These are phyloP conservation scores for Heterobasidion parviporum DNA, from an alignment of 1,284 basidiomycete genomes.

Conservation along the genomic window DNA sequence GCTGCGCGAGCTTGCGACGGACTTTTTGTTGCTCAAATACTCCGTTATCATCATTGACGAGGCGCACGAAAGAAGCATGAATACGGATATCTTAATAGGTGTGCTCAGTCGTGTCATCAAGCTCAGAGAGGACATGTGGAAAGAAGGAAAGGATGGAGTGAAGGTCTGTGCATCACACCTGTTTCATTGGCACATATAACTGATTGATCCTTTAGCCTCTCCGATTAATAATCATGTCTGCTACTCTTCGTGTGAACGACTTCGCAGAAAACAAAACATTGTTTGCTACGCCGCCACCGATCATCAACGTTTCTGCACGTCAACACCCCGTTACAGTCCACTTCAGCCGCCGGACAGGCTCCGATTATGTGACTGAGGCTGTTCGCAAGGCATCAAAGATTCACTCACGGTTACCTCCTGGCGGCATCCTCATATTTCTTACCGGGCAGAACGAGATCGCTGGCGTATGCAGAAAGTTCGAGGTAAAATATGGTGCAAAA, in stretches of 20 bases:
- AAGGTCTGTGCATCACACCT: constrained; percentile 37
- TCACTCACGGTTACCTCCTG: constrained; percentile 61
- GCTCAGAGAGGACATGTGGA: constrained; percentile 85
- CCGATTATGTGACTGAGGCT: constrained; percentile 89
- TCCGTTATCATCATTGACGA: constrained; percentile 96
- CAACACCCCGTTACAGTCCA: constrained; percentile 96
- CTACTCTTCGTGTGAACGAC: constrained; percentile 90
- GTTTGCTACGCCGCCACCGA: constrained; percentile 80
- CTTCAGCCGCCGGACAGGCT: constrained; percentile 80
- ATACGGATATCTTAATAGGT: constrained; percentile 96
- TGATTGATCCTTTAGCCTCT: constrained; percentile 50
- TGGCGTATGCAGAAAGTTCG: constrained; percentile 61
- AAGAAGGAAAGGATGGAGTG: constrained; percentile 53
- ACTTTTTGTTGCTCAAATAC: constrained; percentile 88
- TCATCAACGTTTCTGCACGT: constrained; percentile 84
- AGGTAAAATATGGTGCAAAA: constrained; percentile 68
- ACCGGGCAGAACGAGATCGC: constrained; percentile 76
- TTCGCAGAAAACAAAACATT: constrained; percentile 85
- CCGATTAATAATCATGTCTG: constrained; percentile 97
- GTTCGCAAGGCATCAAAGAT: constrained; percentile 85
- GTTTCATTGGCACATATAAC: background rate
- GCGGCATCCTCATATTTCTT: constrained; percentile 69
- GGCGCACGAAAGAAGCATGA: constrained; percentile 96
- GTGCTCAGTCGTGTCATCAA: constrained; percentile 89
- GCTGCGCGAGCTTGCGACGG: constrained; percentile 84